Evolutionary conservation across 2,329 filamentous ascomycete species (phyloP).

Genomic region (Thelonectria blattea): DNA sequence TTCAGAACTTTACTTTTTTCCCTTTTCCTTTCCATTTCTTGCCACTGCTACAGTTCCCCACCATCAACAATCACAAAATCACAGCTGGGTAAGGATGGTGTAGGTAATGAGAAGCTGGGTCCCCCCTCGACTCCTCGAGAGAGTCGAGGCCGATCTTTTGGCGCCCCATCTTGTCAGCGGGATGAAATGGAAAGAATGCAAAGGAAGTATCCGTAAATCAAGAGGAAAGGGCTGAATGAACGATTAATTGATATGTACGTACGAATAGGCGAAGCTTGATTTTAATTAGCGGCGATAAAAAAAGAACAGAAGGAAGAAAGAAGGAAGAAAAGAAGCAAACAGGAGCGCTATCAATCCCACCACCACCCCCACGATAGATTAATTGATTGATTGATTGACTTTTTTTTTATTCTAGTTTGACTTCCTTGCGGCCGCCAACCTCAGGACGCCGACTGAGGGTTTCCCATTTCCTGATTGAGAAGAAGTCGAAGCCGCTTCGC

Average conservation of each 20-base stretch:
- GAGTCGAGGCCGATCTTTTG: neutral
- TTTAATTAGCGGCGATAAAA: neutral
- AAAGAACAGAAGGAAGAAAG: neutral
- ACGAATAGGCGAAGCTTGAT: neutral
- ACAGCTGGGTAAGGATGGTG: constrained; percentile 13
- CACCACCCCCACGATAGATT: neutral
- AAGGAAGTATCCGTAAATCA: too few relatives aligned
- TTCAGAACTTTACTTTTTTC: constrained; percentile 1
- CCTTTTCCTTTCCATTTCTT: neutral
- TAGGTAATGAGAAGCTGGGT: neutral
- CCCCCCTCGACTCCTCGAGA: too few relatives aligned
- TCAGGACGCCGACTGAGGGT: constrained; percentile 32
- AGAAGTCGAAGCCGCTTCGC: constrained; percentile 11
- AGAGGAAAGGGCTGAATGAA: neutral
- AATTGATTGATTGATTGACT: neutral
- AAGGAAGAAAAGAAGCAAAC: neutral
- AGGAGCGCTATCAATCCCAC: neutral
- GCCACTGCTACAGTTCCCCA: constrained; percentile 15
- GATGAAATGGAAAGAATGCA: too few relatives aligned
- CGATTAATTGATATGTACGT: constrained; percentile 11
- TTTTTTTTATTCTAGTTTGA: neutral
- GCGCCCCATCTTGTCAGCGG: too few relatives aligned
- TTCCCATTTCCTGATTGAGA: constrained; percentile 31
- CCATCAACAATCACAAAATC: constrained; percentile 6
- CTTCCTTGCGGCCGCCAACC: constrained; percentile 35